Evolutionary conservation across 164 flowering plant genomes (phyloP), one percentile per base, ranked within the genome.

Genomic region (Magnolia changhungtana): DNA sequence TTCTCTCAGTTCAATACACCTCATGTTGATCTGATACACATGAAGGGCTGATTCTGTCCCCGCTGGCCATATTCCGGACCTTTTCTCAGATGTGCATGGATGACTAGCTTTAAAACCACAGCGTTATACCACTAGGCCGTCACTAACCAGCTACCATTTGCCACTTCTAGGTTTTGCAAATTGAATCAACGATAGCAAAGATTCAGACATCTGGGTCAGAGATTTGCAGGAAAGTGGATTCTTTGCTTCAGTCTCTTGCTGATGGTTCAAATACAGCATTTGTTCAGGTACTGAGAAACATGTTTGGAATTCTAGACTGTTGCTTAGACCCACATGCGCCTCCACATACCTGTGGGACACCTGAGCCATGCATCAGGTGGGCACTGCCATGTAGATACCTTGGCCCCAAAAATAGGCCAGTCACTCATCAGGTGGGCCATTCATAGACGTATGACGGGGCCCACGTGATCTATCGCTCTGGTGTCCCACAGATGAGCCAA

Each of bases 91-190:
- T 55, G 61, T 55, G 61, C 61, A 55, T 16, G 45, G 4, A 55
- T 64, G 67, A 64, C 21, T 64, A n/a, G 24, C 21, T 64, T n/a
- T 18, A 64, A n/a, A 13, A 64, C 19, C 9, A n/a, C 4, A n/a
- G 19, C 2, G 0, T n/a, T n/a, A 37, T 8, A 3, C 21, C 21
- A 64, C 21, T 8, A 21, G 24, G 9, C 21, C 3, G 16, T 68
- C 29, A 29, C 49, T 68, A 68, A 31, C 51, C 6, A 21, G 68
- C 68, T 5, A 68, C 84, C 88, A 27, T 90, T 91, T 65, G 83
- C 61, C 71, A 16, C 7, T 13, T 67, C 29, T 83, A 95, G 98
- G 92, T 92, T 74, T 76, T 92, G 79, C 97, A 88, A 84, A 81
- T 84, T 74, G 98, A 93, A 80, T 81, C 87, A 73, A 74, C 88